Conservation (phyloP, 176 grass and related monocot species). For the Juncus inflexus region DNA sequence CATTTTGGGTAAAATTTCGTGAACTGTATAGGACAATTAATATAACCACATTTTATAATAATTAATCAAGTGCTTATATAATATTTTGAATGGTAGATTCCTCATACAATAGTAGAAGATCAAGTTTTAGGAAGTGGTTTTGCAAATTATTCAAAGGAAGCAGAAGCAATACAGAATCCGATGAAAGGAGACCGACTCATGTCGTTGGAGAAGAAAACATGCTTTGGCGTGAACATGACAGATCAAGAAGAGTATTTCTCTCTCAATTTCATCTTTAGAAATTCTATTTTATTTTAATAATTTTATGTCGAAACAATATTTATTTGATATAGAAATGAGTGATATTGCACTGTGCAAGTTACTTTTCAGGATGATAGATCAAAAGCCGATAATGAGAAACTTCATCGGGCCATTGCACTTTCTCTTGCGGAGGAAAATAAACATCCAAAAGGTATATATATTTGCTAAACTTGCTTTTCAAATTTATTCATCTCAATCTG, state of each 20-base stretch:
- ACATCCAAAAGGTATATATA: conserved; percentile 56
- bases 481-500: neutral
- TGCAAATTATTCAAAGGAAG: conserved; percentile 70
- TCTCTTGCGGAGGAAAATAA: conserved; percentile 76
- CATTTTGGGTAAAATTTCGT: too few species aligned
- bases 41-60: too few species aligned
- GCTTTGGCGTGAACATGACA: conserved; percentile 50
- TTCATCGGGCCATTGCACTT: conserved; percentile 70
- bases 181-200: conserved; percentile 40
- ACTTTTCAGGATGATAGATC: conserved; percentile 59
- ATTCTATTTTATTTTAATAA: too few species aligned
- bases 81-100: too few species aligned
- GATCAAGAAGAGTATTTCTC: conserved; percentile 56
- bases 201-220: conserved; percentile 53
- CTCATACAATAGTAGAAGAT: conserved; percentile 31
- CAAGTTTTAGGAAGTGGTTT: conserved; percentile 89
- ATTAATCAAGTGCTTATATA: too few species aligned
- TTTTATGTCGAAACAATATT: conserved; percentile 9
- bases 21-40: too few species aligned
- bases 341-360: conserved; percentile 18
- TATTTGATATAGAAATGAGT: conserved; percentile 8
- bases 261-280: neutral
- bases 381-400: conserved; percentile 67
- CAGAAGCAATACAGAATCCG: conserved; percentile 30
- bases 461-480: neutral